A percentile compares a stretch with the other conserved stretches of the same genome.
Evolutionary conservation across 2,329 filamentous ascomycete species (phyloP).

Genomic region (Eutypa lata): DNA sequence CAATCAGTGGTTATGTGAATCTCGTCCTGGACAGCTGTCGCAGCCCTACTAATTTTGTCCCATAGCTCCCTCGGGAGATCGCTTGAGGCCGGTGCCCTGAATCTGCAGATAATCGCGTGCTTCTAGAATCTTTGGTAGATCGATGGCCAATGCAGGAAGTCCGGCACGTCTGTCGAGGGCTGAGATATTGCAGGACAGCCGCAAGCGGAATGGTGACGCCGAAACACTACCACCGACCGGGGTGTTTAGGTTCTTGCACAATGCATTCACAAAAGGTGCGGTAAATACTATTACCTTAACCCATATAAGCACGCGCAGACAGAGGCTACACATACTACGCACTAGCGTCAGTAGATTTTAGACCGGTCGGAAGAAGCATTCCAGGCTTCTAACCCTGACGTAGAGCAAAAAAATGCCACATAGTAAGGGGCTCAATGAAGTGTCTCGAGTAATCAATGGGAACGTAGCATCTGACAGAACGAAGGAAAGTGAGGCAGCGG

Average conservation of each 20-base stretch:
- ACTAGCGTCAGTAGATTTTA: too few species aligned
- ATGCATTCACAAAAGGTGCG: background rate
- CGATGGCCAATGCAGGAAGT: slow-evolving; percentile 13
- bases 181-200: background rate
- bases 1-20: slow-evolving; percentile 7
- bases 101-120: slow-evolving; percentile 16
- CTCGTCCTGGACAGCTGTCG: slow-evolving; percentile 15
- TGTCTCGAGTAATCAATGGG: slow-evolving; percentile 1
- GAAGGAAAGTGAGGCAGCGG: slow-evolving; percentile 13
- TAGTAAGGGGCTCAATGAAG: background rate
- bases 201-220: background rate
- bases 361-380: background rate
- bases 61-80: slow-evolving; percentile 18
- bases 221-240: background rate
- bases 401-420: background rate
- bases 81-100: slow-evolving; percentile 17
- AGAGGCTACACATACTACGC: too few species aligned
- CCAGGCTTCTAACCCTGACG: background rate
- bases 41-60: slow-evolving; percentile 25
- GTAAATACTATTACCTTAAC: background rate
- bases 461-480: slow-evolving; percentile 6
- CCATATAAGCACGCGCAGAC: too few species aligned
- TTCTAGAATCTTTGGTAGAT: slow-evolving; percentile 27
- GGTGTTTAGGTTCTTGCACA: background rate
- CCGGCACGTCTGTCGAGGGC: slow-evolving; percentile 4